Conservation (phyloP, 192 early-diverging fungal species). For the Coemansia sp. region DNA sequence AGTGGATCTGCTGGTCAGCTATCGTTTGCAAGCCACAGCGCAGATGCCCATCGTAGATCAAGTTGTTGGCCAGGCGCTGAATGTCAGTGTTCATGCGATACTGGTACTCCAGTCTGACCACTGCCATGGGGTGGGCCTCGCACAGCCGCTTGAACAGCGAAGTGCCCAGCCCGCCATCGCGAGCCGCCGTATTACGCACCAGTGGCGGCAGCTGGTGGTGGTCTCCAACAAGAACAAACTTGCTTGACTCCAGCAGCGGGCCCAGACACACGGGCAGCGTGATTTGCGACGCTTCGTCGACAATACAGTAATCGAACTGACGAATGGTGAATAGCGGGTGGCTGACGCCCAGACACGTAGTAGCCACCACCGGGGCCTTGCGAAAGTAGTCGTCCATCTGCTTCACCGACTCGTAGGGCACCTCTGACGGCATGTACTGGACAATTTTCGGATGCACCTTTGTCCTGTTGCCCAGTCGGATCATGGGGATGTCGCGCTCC, state of each 20-base stretch:
- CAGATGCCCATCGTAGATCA: conserved; percentile 80
- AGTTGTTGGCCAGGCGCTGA: conserved; percentile 76
- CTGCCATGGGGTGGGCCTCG: conserved; percentile 76
- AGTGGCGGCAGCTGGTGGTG: conserved; percentile 93
- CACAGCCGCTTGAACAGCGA: conserved; percentile 83
- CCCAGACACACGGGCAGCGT: conserved; percentile 88
- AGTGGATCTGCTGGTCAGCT: conserved; percentile 55
- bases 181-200: conserved; percentile 57
- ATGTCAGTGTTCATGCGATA: conserved; percentile 94
- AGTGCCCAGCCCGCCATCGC: conserved; percentile 39
- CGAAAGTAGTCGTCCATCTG: conserved; percentile 63
- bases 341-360: conserved; percentile 83
- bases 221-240: conserved; percentile 92
- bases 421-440: conserved; percentile 28
- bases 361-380: conserved; percentile 69
- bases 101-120: conserved; percentile 74
- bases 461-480: conserved; percentile 71
- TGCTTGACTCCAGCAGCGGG: conserved; percentile 75
- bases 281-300: conserved; percentile 96
- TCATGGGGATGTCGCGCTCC: conserved; percentile 58
- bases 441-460: conserved; percentile 60
- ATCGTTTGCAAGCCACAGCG: conserved; percentile 67
- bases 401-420: conserved; percentile 56
- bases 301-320: conserved; percentile 92
- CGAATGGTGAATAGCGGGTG: conserved; percentile 73